Percentiles rank a stretch among this genome's conserved stretches.
Conservation (phyloP, 2,329 filamentous ascomycete species). For the Scolecobasidium constrictum region DNA sequence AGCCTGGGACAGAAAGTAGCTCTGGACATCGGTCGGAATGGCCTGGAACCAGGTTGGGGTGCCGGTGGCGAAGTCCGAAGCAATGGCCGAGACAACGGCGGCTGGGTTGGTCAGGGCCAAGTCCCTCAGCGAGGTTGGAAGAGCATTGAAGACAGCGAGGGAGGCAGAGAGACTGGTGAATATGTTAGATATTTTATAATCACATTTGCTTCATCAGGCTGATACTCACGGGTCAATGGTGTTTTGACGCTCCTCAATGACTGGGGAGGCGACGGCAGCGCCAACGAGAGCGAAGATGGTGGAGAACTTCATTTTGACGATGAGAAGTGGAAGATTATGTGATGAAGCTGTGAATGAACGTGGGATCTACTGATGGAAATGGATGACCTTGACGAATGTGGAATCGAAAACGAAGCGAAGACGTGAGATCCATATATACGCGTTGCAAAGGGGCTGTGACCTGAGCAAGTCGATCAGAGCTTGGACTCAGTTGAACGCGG, state of each 20-base stretch:
- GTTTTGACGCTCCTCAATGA: slow-evolving; percentile 10
- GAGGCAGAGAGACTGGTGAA: slow-evolving; percentile 26
- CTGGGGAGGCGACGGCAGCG: slow-evolving; percentile 19
- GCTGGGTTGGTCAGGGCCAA: slow-evolving; percentile 30
- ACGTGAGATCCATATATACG: too few species aligned
- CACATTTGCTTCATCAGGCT: background rate
- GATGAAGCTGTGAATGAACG: too few species aligned
- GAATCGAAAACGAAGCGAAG: too few species aligned
- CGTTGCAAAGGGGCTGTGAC: too few species aligned
- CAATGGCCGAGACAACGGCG: slow-evolving; percentile 29
- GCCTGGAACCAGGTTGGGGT: slow-evolving; percentile 34
- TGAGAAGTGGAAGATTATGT: slow-evolving; percentile 5
- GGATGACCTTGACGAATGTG: too few species aligned
- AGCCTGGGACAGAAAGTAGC: slow-evolving; percentile 23
- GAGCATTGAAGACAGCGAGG: slow-evolving; percentile 32
- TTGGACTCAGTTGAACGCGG: too few species aligned
- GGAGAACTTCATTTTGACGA: slow-evolving; percentile 21
- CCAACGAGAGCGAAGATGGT: slow-evolving; percentile 19
- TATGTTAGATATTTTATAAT: background rate
- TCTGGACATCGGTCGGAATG: slow-evolving; percentile 34
- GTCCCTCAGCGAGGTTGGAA: slow-evolving; percentile 29
- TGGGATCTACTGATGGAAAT: too few species aligned
- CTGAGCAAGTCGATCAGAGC: too few species aligned
- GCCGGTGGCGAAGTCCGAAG: slow-evolving; percentile 31
- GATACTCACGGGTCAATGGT: slow-evolving; percentile 13